Evolutionary conservation across 192 early-diverging fungal genomes (phyloP).

Genomic region (Coemansia sp.): DNA sequence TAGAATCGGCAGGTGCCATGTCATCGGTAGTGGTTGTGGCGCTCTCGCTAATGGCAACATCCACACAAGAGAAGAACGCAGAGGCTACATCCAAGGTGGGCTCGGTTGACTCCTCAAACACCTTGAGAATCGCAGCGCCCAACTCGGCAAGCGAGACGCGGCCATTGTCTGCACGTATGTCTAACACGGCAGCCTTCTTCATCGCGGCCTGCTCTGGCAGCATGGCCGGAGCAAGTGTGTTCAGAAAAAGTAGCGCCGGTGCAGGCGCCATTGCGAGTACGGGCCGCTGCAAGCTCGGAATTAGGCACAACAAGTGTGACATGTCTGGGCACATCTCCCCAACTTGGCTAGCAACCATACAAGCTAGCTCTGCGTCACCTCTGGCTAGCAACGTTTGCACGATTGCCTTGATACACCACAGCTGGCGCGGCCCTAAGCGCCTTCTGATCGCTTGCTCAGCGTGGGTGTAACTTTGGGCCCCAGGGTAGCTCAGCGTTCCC

Average conservation of each 20-base stretch:
- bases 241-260: background rate
- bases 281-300: background rate
- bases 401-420: conserved; percentile 34
- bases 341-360: background rate
- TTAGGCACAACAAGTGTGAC: background rate
- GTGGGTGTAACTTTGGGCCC: background rate
- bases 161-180: background rate
- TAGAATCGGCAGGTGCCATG: background rate
- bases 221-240: background rate
- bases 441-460: background rate
- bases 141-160: conserved; percentile 1
- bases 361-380: conserved; percentile 30
- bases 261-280: background rate
- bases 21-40: background rate
- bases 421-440: conserved; percentile 25
- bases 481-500: background rate
- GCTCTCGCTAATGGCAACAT: background rate
- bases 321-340: background rate
- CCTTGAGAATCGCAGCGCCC: background rate
- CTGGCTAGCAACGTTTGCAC: conserved; percentile 27
- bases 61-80: background rate
- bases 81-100: background rate
- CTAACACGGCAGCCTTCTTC: background rate
- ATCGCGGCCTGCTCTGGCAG: background rate
- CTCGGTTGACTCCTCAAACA: background rate